These are phyloP conservation scores for Homolaphlyctis polyrhiza DNA, from an alignment of 371 early-diverging fungal species.

Conservation along the genomic window DNA sequence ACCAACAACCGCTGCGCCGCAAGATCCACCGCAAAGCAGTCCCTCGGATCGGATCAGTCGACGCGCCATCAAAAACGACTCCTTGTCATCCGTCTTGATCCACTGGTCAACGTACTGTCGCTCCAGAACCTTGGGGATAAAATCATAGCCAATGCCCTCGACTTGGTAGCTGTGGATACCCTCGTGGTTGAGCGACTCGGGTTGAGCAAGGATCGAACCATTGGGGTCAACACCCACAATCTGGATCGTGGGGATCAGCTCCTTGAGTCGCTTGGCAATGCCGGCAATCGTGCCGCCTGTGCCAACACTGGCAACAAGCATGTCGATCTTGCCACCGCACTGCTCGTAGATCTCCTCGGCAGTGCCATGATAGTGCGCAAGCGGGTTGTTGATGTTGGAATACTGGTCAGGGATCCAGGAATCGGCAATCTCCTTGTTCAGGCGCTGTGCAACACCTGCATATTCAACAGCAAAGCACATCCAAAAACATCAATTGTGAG, in stretches of 20 bases:
- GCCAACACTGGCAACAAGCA: slow-evolving; percentile 94
- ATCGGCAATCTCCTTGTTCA: slow-evolving; percentile 89
- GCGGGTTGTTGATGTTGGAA: slow-evolving; percentile 89
- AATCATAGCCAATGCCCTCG: slow-evolving; percentile 98
- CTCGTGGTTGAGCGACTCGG: slow-evolving; percentile 68
- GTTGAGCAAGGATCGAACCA: slow-evolving; percentile 90
- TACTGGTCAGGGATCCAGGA: slow-evolving; percentile 96
- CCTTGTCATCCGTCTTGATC: slow-evolving; percentile 91
- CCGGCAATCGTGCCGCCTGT: slow-evolving; percentile 98
- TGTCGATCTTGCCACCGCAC: slow-evolving; percentile 87
- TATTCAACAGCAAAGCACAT: too few species aligned
- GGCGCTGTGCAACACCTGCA: slow-evolving; percentile 75
- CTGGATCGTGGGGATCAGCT: slow-evolving; percentile 76
- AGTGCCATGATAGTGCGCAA: slow-evolving; percentile 89
- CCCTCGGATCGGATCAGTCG: slow-evolving; percentile 95
- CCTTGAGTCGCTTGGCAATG: slow-evolving; percentile 88
- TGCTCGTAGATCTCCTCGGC: slow-evolving; percentile 50
- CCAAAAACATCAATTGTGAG: slow-evolving; percentile 5
- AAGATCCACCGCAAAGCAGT: slow-evolving; percentile 81
- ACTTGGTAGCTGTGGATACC: slow-evolving; percentile 60
- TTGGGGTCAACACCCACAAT: slow-evolving; percentile 92
- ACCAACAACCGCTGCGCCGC: slow-evolving; percentile 86
- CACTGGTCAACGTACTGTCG: slow-evolving; percentile 81
- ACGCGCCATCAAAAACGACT: slow-evolving; percentile 90
- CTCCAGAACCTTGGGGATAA: slow-evolving; percentile 88